Percentiles rank a stretch among this genome's conserved stretches.
phyloP scores from a whole-genome alignment of 805 yeast species.

The Diddensiella transvaalensis region DNA sequence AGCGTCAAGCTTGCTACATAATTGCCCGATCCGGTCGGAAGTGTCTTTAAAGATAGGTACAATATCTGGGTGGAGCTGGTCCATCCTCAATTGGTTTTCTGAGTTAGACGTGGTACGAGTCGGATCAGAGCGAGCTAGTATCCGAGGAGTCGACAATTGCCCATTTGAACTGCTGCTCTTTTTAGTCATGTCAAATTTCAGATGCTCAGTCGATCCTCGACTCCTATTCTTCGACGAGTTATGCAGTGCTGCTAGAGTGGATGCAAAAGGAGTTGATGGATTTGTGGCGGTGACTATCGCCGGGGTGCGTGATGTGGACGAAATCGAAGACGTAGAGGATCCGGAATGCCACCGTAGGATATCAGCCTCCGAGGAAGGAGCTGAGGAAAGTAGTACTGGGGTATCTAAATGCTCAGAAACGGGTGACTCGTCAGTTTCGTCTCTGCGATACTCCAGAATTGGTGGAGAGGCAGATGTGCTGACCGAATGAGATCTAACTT shows the following conservation, averaged over 20 bases:
- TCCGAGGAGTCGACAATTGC: background rate
- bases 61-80: slow-evolving; percentile 26
- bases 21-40: slow-evolving; percentile 22
- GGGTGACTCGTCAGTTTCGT: slow-evolving; percentile 15
- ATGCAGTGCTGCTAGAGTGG: background rate
- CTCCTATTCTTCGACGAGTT: background rate
- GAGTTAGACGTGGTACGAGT: background rate
- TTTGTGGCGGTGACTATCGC: background rate
- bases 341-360: slow-evolving; percentile 6
- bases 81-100: slow-evolving; percentile 2
- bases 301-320: background rate
- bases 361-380: background rate
- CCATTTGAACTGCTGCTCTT: background rate
- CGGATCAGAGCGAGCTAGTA: too few species aligned
- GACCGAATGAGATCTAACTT: background rate
- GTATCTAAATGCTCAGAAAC: slow-evolving; percentile 15
- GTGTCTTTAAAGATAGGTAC: slow-evolving; percentile 26
- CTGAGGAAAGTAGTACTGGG: slow-evolving; percentile 8
- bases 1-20: slow-evolving; percentile 18
- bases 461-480: slow-evolving; percentile 14
- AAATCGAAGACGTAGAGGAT: slow-evolving; percentile 12
- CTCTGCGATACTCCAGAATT: slow-evolving; percentile 12
- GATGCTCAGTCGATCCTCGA: slow-evolving; percentile 3
- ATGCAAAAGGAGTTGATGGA: background rate
- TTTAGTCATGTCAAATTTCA: background rate